Conservation (phyloP, 495 filamentous ascomycete genomes). For the Xylaria nigripes region DNA sequence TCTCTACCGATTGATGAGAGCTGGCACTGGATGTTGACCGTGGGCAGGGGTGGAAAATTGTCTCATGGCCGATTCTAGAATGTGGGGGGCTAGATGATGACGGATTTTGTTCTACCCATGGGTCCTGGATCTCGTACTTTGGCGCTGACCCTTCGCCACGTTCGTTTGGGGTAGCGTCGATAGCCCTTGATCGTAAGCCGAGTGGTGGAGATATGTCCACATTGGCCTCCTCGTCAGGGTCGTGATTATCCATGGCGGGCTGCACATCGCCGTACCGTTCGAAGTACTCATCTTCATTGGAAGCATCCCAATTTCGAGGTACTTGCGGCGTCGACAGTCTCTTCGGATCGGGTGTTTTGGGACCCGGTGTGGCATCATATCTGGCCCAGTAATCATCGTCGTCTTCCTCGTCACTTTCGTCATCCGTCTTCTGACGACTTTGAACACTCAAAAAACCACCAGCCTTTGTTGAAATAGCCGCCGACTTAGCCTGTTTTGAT, state of each 20-base stretch:
- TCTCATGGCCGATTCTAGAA: constrained; percentile 20
- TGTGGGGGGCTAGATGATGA: constrained; percentile 34
- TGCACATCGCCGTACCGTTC: constrained; percentile 83
- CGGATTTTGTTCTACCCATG: constrained; percentile 33
- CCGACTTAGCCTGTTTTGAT: constrained; percentile 16
- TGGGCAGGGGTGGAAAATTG: constrained; percentile 34
- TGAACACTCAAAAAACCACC: constrained; percentile 10
- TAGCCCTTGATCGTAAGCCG: constrained; percentile 19
- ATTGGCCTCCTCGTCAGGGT: constrained; percentile 56
- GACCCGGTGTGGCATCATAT: constrained; percentile 74
- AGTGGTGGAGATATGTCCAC: constrained; percentile 31
- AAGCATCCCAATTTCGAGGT: constrained; percentile 17
- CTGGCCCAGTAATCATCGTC: constrained; percentile 92
- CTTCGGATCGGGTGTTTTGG: constrained; percentile 62
- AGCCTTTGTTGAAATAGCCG: constrained; percentile 4
- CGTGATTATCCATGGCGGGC: constrained; percentile 82
- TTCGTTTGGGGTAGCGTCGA: constrained; percentile 17
- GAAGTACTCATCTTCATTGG: constrained; percentile 70
- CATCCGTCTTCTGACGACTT: constrained; percentile 14
- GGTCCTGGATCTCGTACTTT: constrained; percentile 21
- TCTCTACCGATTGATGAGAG: constrained; percentile 52
- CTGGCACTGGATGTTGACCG: constrained; percentile 46
- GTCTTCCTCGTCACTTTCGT: constrained; percentile 54
- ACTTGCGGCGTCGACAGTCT: constrained; percentile 48
- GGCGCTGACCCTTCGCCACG: constrained; percentile 20